A percentile compares a stretch with the other conserved stretches of the same genome.
These are phyloP conservation scores for Halophytophthora polymorphica DNA, from an alignment of 352 stramenopile species.

Conservation along the genomic window DNA sequence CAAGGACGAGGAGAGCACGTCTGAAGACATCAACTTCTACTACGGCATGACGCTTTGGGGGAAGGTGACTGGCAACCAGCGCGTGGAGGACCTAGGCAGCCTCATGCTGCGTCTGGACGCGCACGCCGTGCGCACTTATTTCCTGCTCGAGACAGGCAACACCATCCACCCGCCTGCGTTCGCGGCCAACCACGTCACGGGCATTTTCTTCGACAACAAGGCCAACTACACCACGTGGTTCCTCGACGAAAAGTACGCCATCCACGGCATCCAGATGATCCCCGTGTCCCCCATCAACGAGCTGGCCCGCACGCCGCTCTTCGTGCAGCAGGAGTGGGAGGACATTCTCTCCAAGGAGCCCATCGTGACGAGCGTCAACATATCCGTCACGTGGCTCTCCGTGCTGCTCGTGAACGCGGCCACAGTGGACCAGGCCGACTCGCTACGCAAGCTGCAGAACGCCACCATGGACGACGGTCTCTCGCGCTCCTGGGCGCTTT, in stretches of 20 bases:
- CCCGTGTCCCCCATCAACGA: slow-evolving; percentile 69
- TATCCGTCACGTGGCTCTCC: slow-evolving; percentile 58
- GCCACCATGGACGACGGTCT: slow-evolving; percentile 67
- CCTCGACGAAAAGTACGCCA: slow-evolving; percentile 57
- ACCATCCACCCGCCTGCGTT: slow-evolving; percentile 61
- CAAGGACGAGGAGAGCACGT: slow-evolving; percentile 76
- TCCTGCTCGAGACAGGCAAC: slow-evolving; percentile 59
- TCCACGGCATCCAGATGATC: slow-evolving; percentile 84
- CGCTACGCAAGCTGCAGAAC: slow-evolving; percentile 41
- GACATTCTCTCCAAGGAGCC: slow-evolving; percentile 64
- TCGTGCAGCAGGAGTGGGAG: slow-evolving; percentile 74
- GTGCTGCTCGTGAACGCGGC: slow-evolving; percentile 72
- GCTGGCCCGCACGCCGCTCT: slow-evolving; percentile 53
- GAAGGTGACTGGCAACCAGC: slow-evolving; percentile 45
- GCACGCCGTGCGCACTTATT: slow-evolving; percentile 61
- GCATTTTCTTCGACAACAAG: slow-evolving; percentile 80
- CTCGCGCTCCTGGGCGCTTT: slow-evolving; percentile 65
- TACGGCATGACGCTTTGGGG: slow-evolving; percentile 82
- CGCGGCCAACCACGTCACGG: slow-evolving; percentile 66
- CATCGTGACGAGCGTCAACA: slow-evolving; percentile 36
- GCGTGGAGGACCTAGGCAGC: slow-evolving; percentile 64
- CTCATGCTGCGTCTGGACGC: slow-evolving; percentile 74
- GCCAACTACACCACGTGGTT: slow-evolving; percentile 75
- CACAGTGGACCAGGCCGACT: slow-evolving; percentile 43
- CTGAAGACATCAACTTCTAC: slow-evolving; percentile 79